Percentiles rank a stretch among this genome's conserved stretches.
phyloP scores from a whole-genome alignment of 2,329 filamentous ascomycete species.

The Elsinoe necatrix region DNA sequence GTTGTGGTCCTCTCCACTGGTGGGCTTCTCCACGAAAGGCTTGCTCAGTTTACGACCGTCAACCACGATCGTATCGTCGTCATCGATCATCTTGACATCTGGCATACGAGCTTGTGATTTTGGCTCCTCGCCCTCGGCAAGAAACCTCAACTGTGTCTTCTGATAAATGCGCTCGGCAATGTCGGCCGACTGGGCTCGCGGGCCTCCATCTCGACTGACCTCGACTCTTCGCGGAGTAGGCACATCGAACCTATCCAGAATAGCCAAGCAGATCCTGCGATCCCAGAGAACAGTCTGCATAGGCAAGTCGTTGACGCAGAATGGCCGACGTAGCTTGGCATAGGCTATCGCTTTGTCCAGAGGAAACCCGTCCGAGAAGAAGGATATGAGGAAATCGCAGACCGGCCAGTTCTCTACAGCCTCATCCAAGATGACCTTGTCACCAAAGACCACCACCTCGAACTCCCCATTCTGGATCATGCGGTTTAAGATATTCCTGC shows the following conservation, averaged over 20 bases:
- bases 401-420: conserved; percentile 93
- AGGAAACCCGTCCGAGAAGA: conserved; percentile 96
- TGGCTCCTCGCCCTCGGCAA: conserved; percentile 7
- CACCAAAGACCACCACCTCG: conserved; percentile 94
- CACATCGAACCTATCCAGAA: conserved; percentile 82
- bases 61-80: conserved; percentile 78
- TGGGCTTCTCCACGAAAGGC: conserved; percentile 96
- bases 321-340: conserved; percentile 83
- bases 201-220: conserved; percentile 87
- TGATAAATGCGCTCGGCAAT: conserved; percentile 72
- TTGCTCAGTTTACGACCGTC: conserved; percentile 77
- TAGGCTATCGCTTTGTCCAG: conserved; percentile 96
- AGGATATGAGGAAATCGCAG: conserved; percentile 93
- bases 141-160: conserved; percentile 59
- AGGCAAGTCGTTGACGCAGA: conserved; percentile 92
- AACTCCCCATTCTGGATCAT: conserved; percentile 91
- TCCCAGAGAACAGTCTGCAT: conserved; percentile 99
- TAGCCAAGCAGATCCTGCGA: conserved; percentile 74
- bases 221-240: conserved; percentile 83
- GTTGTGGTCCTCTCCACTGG: conserved; percentile 97
- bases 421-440: conserved; percentile 97
- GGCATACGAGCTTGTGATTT: conserved; percentile 14
- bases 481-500: conserved; percentile 88
- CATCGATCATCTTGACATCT: conserved; percentile 77
- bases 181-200: conserved; percentile 66